These are phyloP conservation scores for Kitagawia praeruptora DNA, from an alignment of 129 eudicot species.

Conservation along the genomic window DNA sequence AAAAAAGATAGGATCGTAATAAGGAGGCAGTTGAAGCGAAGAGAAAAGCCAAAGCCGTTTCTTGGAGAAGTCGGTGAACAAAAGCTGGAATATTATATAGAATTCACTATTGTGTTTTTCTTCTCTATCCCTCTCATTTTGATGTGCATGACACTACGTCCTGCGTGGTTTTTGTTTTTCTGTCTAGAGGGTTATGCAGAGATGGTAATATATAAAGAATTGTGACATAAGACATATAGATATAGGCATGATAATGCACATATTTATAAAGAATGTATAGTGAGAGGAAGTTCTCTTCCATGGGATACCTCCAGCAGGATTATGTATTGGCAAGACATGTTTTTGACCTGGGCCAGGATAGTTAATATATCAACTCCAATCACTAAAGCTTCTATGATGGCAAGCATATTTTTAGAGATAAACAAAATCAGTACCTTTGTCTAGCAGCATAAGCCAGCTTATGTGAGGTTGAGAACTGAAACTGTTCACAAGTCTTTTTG, in stretches of 20 bases:
- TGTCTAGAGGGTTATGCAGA: neutral
- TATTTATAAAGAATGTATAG: too few species aligned
- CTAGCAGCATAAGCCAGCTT: neutral
- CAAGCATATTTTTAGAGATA: neutral
- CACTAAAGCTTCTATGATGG: conserved; percentile 1
- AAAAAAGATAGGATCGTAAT: conserved; percentile 6
- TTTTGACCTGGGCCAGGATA: conserved; percentile 3
- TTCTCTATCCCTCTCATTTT: conserved; percentile 6
- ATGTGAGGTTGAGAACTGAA: neutral
- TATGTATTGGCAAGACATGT: conserved; percentile 3
- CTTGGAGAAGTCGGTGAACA: conserved; percentile 24
- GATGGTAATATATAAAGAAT: neutral
- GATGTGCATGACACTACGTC: conserved; percentile 4
- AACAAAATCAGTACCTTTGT: neutral
- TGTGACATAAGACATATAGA: neutral
- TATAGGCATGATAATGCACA: too few species aligned
- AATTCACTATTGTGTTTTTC: conserved; percentile 6
- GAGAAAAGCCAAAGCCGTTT: conserved; percentile 27
- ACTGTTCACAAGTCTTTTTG: neutral
- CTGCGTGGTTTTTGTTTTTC: neutral
- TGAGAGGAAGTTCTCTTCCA: too few species aligned
- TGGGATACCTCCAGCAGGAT: conserved; percentile 8
- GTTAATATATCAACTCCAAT: neutral
- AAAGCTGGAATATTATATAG: conserved; percentile 22
- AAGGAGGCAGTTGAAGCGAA: conserved; percentile 12